These are phyloP conservation scores for Neonectria punicea DNA, from an alignment of 2,329 filamentous ascomycete genomes.

Conservation along the genomic window DNA sequence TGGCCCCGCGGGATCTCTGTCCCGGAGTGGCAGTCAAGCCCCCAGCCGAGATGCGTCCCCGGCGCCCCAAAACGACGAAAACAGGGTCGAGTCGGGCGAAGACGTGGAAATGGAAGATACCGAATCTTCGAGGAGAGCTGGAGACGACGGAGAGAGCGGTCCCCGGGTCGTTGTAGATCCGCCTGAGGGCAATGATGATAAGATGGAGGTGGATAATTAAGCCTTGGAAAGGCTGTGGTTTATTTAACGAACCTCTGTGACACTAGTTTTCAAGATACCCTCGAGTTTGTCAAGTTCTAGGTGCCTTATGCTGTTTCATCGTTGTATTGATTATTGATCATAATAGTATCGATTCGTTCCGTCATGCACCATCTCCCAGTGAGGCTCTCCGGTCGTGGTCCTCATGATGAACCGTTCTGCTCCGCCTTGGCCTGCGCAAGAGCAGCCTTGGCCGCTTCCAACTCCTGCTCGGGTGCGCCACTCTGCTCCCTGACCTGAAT, in stretches of 20 bases:
- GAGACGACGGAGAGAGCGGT: slow-evolving; percentile 55
- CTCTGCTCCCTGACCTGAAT: slow-evolving; percentile 71
- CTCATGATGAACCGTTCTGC: slow-evolving; percentile 26
- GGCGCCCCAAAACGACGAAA: slow-evolving; percentile 42
- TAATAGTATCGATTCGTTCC: slow-evolving; percentile 32
- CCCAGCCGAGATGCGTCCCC: slow-evolving; percentile 45
- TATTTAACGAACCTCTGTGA: slow-evolving; percentile 17
- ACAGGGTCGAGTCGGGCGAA: slow-evolving; percentile 57
- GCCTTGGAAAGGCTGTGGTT: slow-evolving; percentile 5
- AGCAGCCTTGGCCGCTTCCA: slow-evolving; percentile 65
- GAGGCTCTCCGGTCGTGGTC: background rate
- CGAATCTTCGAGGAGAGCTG: slow-evolving; percentile 47
- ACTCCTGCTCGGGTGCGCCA: slow-evolving; percentile 58
- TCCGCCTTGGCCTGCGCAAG: slow-evolving; percentile 60
- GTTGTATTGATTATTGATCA: slow-evolving; percentile 12
- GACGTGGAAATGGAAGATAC: slow-evolving; percentile 70
- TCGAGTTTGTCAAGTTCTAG: slow-evolving; percentile 32
- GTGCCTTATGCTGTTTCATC: slow-evolving; percentile 8
- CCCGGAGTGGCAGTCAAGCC: slow-evolving; percentile 42
- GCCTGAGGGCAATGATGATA: slow-evolving; percentile 61
- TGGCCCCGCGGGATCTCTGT: slow-evolving; percentile 31
- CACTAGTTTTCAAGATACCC: slow-evolving; percentile 42
- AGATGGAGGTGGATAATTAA: slow-evolving; percentile 72
- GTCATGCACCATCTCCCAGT: background rate
- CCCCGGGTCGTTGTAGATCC: slow-evolving; percentile 62